Evolutionary conservation across 2,329 filamentous ascomycete species (phyloP), one percentile per base, ranked within the genome.

Genomic region (Teratosphaeria pseudoeucalypti): DNA sequence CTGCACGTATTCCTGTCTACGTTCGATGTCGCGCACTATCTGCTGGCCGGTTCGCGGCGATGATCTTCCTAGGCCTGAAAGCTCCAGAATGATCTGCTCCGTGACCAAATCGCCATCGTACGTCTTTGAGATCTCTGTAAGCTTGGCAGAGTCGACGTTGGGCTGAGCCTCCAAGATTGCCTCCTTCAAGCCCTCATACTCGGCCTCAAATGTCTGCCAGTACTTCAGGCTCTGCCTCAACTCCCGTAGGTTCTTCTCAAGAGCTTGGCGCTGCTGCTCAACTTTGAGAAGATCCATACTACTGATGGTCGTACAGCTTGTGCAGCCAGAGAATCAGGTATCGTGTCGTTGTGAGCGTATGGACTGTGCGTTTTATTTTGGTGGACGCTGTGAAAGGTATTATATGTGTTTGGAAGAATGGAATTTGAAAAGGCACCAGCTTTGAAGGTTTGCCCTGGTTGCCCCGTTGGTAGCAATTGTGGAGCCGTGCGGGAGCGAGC

Each of bases 181-280:
- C 71, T 95, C 90, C 71, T 89, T 91, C 62, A 97, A 80, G 27
- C 86, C 84, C 71, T 96, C 90, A 73, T 97, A 97, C 72, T 97
- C 92, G 55, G 88, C 85, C 72, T 95, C 92, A 83, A 89, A 95
- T 58, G 86, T 86, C 64, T 89, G 88, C 92, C 92, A 99, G 76
- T 95, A 87, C 63, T 85, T 85, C 57, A 97, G 80, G 6, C 88
- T 86, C 68, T 87, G 84, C 58, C 84, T 84, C 23, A 97, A 82
- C 71, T 90, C 85, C 56, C 80, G 76, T 54, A 95, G 82, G 64
- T 87, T 90, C 43, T 85, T 82, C 73, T 96, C 89, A 7, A 97
- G 85, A 62, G 85, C 81, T 65, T 82, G 78, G 16, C 89, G 83
- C 69, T 92, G 89, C 62, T 82, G 82, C 73, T 95, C 90, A 52